Percentiles rank a stretch among this genome's conserved stretches.
These are phyloP conservation scores for Lolium rigidum DNA, from an alignment of 176 grass and related monocot genomes.

Conservation along the genomic window DNA sequence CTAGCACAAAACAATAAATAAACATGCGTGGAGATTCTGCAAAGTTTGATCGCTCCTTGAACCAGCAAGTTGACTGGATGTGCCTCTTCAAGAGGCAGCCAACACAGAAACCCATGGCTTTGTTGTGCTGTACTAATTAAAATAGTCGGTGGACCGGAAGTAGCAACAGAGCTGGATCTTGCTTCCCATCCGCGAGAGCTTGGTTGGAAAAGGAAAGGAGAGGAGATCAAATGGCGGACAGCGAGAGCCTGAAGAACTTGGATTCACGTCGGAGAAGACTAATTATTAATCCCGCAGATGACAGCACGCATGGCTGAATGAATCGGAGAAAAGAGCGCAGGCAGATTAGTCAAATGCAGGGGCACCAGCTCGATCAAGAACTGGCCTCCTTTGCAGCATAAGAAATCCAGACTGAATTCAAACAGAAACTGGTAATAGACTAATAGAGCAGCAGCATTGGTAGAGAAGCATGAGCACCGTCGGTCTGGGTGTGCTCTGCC, in stretches of 20 bases:
- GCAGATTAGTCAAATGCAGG: conserved; percentile 29
- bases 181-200: not conserved
- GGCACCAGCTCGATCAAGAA: conserved; percentile 33
- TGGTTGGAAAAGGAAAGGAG: not conserved
- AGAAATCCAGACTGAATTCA: not conserved
- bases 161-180: conserved; percentile 48
- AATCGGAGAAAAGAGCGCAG: not conserved
- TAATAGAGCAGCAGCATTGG: not conserved
- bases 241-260: conserved; percentile 32
- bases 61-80: conserved; percentile 56
- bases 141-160: conserved; percentile 35
- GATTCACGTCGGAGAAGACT: conserved; percentile 33
- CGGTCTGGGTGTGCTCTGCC: not conserved
- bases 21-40: conserved; percentile 46
- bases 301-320: not conserved
- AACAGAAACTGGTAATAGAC: not conserved
- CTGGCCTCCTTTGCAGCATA: not conserved
- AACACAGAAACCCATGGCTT: conserved; percentile 53
- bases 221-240: not conserved
- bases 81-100: not conserved
- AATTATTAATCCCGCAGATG: not conserved
- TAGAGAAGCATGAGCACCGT: conserved; percentile 7
- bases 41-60: conserved; percentile 47
- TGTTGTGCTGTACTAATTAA: not conserved
- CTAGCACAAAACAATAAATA: conserved; percentile 14